These are phyloP conservation scores for Neonectria magnoliae DNA, from an alignment of 2,329 filamentous ascomycete genomes.

Conservation along the genomic window DNA sequence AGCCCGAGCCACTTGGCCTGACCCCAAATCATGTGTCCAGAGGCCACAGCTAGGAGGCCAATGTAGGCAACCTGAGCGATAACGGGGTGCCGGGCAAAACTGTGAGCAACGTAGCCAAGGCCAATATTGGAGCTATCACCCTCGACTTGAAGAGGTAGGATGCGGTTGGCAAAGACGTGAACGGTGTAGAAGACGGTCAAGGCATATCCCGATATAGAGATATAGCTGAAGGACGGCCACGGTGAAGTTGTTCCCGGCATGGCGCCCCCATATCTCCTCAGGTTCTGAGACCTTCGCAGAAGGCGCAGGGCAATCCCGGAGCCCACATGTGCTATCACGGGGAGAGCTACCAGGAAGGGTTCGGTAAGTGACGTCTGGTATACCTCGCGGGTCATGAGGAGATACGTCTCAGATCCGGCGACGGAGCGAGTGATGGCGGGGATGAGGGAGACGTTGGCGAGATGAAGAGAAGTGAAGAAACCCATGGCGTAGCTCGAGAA, in stretches of 20 bases:
- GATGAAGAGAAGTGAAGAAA: conserved; percentile 79
- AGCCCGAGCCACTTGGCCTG: conserved; percentile 82
- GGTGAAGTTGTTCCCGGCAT: conserved; percentile 58
- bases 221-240: conserved; percentile 79
- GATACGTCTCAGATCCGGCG: conserved; percentile 80
- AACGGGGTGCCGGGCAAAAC: conserved; percentile 76
- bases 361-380: conserved; percentile 88
- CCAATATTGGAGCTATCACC: conserved; percentile 89
- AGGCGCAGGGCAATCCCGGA: conserved; percentile 82
- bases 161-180: conserved; percentile 80
- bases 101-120: conserved; percentile 84
- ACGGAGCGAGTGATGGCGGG: conserved; percentile 80
- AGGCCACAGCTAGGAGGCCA: conserved; percentile 72
- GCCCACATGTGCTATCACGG: conserved; percentile 78
- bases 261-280: conserved; percentile 78
- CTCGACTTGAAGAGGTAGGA: conserved; percentile 78
- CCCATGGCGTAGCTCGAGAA: conserved; percentile 90
- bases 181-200: conserved; percentile 72
- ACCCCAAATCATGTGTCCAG: conserved; percentile 85
- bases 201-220: conserved; percentile 77
- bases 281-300: conserved; percentile 75
- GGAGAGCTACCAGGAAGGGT: conserved; percentile 79
- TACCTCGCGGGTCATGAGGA: conserved; percentile 89
- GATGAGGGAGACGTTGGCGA: conserved; percentile 83
- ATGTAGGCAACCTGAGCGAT: conserved; percentile 76